Conservation (phyloP, 345 rosid species). For the Limnanthes douglasii region DNA sequence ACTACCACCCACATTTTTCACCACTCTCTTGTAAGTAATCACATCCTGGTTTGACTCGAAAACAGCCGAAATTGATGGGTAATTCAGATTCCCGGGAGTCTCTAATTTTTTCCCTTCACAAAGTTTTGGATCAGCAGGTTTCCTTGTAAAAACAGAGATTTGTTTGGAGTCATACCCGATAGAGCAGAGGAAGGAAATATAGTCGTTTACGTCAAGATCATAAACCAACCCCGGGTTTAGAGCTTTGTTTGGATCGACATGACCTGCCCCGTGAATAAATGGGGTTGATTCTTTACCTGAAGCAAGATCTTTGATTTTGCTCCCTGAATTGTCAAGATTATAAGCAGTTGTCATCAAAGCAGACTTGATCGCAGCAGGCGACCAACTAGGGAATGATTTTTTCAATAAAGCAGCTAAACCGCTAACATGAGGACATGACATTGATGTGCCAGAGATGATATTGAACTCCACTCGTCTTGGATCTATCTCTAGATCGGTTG, state of each 20-base stretch:
- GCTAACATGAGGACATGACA: conserved; percentile 86
- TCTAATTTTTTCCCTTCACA: conserved; percentile 18
- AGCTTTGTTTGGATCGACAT: conserved; percentile 74
- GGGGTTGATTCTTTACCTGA: conserved; percentile 49
- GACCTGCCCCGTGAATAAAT: conserved; percentile 67
- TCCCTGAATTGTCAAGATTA: conserved; percentile 48
- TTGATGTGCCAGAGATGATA: conserved; percentile 74
- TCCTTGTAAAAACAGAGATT: conserved; percentile 43
- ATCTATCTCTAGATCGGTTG: conserved; percentile 45
- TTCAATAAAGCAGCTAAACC: conserved; percentile 68
- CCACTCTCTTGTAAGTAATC: conserved; percentile 36
- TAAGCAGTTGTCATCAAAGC: conserved; percentile 72
- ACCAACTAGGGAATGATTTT: conserved; percentile 51
- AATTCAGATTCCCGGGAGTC: conserved; percentile 52
- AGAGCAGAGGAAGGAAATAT: conserved; percentile 63
- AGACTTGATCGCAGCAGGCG: conserved; percentile 59
- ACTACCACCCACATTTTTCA: conserved; percentile 68
- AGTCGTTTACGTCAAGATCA: conserved; percentile 33
- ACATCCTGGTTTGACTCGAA: conserved; percentile 18
- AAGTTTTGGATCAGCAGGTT: conserved; percentile 18
- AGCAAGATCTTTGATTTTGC: conserved; percentile 55
- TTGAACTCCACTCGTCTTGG: conserved; percentile 55
- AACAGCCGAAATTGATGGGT: conserved; percentile 59
- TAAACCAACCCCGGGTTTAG: conserved; percentile 71
- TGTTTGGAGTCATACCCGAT: conserved; percentile 42